Evolutionary conservation across 2,329 filamentous ascomycete genomes (phyloP).

Genomic region (Ophiostoma perfectum): DNA sequence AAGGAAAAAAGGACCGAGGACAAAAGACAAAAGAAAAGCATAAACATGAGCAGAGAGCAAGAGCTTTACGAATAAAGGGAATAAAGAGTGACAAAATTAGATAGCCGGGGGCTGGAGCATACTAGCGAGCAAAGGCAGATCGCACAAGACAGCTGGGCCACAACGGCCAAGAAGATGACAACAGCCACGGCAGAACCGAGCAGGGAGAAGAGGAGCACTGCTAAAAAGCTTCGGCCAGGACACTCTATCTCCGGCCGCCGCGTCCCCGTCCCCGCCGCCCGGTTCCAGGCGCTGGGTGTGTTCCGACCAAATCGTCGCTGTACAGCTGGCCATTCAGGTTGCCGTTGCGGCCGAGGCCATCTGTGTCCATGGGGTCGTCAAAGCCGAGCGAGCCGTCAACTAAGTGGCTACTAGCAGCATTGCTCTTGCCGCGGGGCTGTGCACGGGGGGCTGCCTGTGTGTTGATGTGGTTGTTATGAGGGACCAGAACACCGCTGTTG

Average conservation of each 20-base stretch:
- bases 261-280: slow-evolving; percentile 18
- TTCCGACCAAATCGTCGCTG: slow-evolving; percentile 40
- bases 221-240: neutral
- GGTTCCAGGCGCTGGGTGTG: neutral
- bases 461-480: slow-evolving; percentile 28
- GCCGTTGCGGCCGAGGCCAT: slow-evolving; percentile 26
- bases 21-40: slow-evolving; percentile 8
- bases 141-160: too few species aligned
- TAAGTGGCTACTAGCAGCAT: slow-evolving; percentile 35
- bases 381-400: slow-evolving; percentile 53
- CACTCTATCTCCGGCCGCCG: slow-evolving; percentile 18
- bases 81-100: neutral
- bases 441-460: neutral
- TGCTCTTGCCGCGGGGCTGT: slow-evolving; percentile 26
- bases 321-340: slow-evolving; percentile 41
- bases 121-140: neutral
- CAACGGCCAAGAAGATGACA: too few species aligned
- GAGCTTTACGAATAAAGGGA: neutral
- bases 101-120: neutral
- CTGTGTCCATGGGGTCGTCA: slow-evolving; percentile 43
- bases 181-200: neutral
- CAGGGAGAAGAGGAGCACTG: neutral
- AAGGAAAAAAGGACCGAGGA: neutral
- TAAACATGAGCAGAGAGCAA: neutral
- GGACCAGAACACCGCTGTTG: slow-evolving; percentile 32